A percentile compares a stretch with the other conserved stretches of the same genome.
These are phyloP conservation scores for Corylus americana DNA, from an alignment of 306 rosid species.

Conservation along the genomic window DNA sequence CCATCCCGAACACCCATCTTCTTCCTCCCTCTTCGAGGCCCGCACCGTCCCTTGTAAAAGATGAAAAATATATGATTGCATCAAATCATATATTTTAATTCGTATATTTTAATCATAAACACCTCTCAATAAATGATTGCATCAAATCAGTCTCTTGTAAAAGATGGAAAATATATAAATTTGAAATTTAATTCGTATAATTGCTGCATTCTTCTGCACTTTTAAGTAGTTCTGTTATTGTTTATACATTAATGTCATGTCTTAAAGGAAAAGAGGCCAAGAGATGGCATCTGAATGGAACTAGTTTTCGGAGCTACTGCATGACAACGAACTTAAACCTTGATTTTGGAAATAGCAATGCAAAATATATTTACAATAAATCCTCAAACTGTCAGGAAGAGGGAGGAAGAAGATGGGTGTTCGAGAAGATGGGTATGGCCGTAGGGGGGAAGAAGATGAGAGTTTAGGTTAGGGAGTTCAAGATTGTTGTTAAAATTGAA, in stretches of 20 bases:
- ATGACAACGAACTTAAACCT: neutral
- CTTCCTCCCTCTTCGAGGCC: too few species aligned
- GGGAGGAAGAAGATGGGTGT: too few species aligned
- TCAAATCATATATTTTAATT: too few species aligned
- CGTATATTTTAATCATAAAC: neutral
- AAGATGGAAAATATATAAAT: neutral
- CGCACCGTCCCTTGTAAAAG: too few species aligned
- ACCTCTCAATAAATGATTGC: neutral
- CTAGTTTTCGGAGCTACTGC: neutral
- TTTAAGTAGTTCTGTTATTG: neutral
- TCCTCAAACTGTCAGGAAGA: neutral
- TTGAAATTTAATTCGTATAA: neutral
- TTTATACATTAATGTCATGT: neutral
- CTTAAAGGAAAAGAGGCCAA: neutral
- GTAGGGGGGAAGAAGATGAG: too few species aligned
- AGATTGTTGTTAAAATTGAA: too few species aligned
- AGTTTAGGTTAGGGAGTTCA: too few species aligned
- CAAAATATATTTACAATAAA: neutral
- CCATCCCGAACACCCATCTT: too few species aligned
- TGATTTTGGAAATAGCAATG: neutral
- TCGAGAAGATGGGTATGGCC: too few species aligned
- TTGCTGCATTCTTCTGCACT: neutral
- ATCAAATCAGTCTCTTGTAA: neutral
- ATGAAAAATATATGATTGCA: too few species aligned
- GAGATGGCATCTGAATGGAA: neutral